Percentiles rank a stretch among this genome's conserved stretches.
phyloP scores from a whole-genome alignment of 2,329 filamentous ascomycete genomes.

The Calonectria henricotiae region DNA sequence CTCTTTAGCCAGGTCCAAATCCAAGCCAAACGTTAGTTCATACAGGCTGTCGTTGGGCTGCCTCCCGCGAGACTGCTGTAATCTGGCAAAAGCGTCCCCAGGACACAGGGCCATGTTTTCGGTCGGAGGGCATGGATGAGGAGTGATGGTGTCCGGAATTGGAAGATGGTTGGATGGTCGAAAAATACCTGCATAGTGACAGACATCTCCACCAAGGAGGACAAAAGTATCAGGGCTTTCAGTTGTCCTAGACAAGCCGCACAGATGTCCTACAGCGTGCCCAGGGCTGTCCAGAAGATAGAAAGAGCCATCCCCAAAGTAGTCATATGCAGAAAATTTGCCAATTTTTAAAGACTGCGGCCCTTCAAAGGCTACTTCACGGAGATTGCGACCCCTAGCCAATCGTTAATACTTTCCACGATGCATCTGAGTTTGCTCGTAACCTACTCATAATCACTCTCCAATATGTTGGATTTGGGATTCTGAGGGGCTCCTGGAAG shows the following conservation, averaged over 20 bases:
- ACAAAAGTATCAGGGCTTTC: conserved; percentile 57
- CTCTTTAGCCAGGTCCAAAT: conserved; percentile 39
- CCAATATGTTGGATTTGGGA: conserved; percentile 55
- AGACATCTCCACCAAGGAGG: conserved; percentile 62
- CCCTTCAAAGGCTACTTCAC: conserved; percentile 52
- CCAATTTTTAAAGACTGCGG: conserved; percentile 55
- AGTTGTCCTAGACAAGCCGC: conserved; percentile 60
- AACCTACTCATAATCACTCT: conserved; percentile 56
- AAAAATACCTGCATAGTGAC: conserved; percentile 60
- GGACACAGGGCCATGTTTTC: conserved; percentile 37
- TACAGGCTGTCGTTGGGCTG: conserved; percentile 39
- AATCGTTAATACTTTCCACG: neutral
- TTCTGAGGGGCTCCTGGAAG: conserved; percentile 65
- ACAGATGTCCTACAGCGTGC: conserved; percentile 62
- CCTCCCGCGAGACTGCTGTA: conserved; percentile 46
- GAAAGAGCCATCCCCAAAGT: conserved; percentile 62
- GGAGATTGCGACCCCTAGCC: conserved; percentile 48
- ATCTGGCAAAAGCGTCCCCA: conserved; percentile 37
- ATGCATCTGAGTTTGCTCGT: fast-evolving
- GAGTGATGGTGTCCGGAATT: conserved; percentile 53
- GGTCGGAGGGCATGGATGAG: conserved; percentile 44
- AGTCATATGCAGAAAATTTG: conserved; percentile 59
- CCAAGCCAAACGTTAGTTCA: conserved; percentile 46
- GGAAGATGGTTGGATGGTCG: conserved; percentile 57
- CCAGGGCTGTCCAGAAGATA: conserved; percentile 62